Conservation (phyloP, 148 eudicot genomes). For the Chenopodium album region DNA sequence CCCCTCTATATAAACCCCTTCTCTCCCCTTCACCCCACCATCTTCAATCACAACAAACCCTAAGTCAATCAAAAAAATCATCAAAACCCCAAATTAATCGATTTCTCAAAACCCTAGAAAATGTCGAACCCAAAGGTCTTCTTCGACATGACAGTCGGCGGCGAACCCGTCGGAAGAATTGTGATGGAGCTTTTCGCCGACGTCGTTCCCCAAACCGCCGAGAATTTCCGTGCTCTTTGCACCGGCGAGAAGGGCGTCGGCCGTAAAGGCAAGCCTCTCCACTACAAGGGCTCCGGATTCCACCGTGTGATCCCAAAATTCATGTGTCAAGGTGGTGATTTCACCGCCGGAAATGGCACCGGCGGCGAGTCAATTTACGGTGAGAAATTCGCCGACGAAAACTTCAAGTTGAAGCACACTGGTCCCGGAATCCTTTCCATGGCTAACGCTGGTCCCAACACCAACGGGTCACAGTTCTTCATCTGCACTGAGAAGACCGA, state of each 20-base stretch:
- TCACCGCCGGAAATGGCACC: conserved; percentile 57
- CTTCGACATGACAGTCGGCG: conserved; percentile 57
- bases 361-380: conserved; percentile 68
- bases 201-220: conserved; percentile 50
- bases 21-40: neutral
- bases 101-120: neutral
- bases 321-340: conserved; percentile 78
- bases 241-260: conserved; percentile 59
- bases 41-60: neutral
- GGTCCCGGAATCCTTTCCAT: conserved; percentile 59
- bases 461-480: conserved; percentile 66
- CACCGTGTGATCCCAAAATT: conserved; percentile 62
- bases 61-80: neutral
- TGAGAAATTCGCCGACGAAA: conserved; percentile 55
- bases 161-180: conserved; percentile 43
- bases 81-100: neutral
- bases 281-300: conserved; percentile 57
- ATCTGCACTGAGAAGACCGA: conserved; percentile 57
- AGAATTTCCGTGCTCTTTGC: conserved; percentile 67
- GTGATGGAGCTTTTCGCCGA: conserved; percentile 67
- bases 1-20: conserved; percentile 23
- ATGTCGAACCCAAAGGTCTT: conserved; percentile 66
- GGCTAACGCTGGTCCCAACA: conserved; percentile 59
- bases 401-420: conserved; percentile 60
- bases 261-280: conserved; percentile 45